Evolutionary conservation across 208 protist genomes (phyloP), one percentile per base, ranked within the genome.

Genomic region (Acanthamoeba divionensis): DNA sequence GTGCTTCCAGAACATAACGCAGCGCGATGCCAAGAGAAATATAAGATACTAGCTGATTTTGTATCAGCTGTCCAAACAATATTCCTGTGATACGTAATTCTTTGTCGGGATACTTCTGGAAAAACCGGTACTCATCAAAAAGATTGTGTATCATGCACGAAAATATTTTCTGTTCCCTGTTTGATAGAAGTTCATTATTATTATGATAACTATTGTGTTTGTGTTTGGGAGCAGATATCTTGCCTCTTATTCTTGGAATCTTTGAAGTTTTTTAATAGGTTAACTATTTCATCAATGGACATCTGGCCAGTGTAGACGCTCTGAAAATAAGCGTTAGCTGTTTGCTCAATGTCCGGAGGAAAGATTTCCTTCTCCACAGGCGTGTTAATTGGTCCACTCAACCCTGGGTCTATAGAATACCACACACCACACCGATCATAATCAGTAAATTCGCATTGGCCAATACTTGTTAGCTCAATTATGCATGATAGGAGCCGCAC

Each of bases 111-210:
- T 98, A 98, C 54, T 96, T 90, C 12, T 77, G 66, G 54, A 98
- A 95, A 88, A 96, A 97, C 29, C 94, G 89, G 73, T 97, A 97
- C 69, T 98, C 96, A 63, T 98, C 96, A 88, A 98, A 97, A 7
- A 98, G 86, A 79, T 97, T 98, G 41, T 97, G 95, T 41, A 98
- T 95, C 93, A 98, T 97, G 91, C 96, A 98, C 50, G 80, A 90
- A 52, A 95, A 97, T 12, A 97, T 94, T 62, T 96, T 85, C 47
- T 97, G 90, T 63, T 97, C 93, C 29, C 90, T 90, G 26, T 44
- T 31, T 21, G 4, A n/a, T 21, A 24, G 48, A 38, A 52, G 21
- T 7, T 36, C 10, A 66, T 88, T 6, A 77, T 36, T 45, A 31
- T 60, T 75, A 41, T 15, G 66, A 44, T 54, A 29, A n/a, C n/a